phyloP scores from a whole-genome alignment of 78 protist genomes.

The Speleostelium caveatum region DNA sequence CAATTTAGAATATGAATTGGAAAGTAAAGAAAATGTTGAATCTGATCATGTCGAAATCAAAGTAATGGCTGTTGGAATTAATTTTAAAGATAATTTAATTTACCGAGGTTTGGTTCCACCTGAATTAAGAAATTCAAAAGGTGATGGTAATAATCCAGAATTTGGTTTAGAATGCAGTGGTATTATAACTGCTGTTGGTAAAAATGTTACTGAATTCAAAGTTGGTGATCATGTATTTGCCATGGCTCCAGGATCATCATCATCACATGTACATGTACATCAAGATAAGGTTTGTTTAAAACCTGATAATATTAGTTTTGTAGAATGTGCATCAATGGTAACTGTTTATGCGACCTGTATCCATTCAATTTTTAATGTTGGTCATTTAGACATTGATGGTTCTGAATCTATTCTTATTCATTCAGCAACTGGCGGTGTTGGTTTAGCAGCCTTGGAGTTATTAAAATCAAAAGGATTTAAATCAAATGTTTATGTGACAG shows the following conservation, averaged over 20 bases:
- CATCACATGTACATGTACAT: neutral
- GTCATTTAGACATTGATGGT: neutral
- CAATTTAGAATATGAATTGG: too few relatives aligned
- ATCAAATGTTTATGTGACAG: neutral
- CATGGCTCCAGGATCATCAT: neutral
- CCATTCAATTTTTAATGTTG: neutral
- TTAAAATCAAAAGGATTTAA: neutral
- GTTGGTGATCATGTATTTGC: constrained; percentile 43
- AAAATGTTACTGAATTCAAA: neutral
- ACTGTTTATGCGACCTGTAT: neutral
- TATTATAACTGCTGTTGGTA: constrained; percentile 20
- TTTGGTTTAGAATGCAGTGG: constrained; percentile 29
- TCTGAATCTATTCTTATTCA: constrained; percentile 19
- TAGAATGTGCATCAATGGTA: constrained; percentile 48
- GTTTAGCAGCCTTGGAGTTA: constrained; percentile 16
- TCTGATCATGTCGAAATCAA: neutral
- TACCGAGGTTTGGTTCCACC: neutral
- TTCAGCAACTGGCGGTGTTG: constrained; percentile 17
- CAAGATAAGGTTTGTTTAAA: constrained; percentile 1
- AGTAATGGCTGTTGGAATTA: constrained; percentile 20
- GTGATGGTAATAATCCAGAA: constrained; percentile 11
- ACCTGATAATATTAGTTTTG: neutral
- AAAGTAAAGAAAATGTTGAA: neutral
- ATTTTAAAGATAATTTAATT: constrained; percentile 33
- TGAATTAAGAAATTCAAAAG: constrained; percentile 3